These are phyloP conservation scores for Saccharum spontaneum DNA, from an alignment of 176 grass and related monocot species.

Conservation along the genomic window DNA sequence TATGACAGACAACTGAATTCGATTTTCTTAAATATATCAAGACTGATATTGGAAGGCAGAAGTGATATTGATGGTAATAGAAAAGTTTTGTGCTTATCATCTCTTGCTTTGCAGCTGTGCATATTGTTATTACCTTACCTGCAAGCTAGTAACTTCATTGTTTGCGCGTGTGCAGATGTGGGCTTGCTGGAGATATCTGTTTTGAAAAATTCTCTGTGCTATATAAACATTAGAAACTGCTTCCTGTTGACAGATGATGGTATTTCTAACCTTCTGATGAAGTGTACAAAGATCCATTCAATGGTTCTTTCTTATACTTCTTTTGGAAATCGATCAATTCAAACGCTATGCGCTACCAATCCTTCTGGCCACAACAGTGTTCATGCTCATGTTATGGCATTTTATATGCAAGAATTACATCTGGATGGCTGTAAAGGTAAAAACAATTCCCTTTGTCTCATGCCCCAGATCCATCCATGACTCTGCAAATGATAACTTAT, in stretches of 20 bases:
- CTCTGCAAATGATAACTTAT: conserved; percentile 5
- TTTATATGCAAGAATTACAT: conserved; percentile 53
- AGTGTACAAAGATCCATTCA: conserved; percentile 53
- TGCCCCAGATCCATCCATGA: not conserved
- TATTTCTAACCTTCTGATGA: conserved; percentile 55
- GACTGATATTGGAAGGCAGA: conserved; percentile 66
- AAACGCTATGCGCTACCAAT: conserved; percentile 29
- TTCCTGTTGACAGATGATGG: conserved; percentile 56
- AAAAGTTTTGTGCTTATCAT: not conserved
- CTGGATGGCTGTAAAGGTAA: conserved; percentile 64
- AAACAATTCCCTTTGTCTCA: not conserved
- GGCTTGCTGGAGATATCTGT: conserved; percentile 43
- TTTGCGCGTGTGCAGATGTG: conserved; percentile 35
- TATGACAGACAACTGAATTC: conserved; percentile 11
- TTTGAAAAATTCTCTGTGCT: conserved; percentile 49
- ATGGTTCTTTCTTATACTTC: conserved; percentile 66
- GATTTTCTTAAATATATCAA: conserved; percentile 55
- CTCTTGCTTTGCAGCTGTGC: conserved; percentile 7
- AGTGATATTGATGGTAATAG: conserved; percentile 65
- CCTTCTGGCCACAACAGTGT: conserved; percentile 24
- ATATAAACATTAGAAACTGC: conserved; percentile 75
- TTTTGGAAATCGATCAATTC: conserved; percentile 54
- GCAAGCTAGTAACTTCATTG: conserved; percentile 7
- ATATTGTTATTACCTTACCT: not conserved
- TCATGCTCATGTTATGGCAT: conserved; percentile 42